Conservation (phyloP, 2,329 filamentous ascomycete species). For the Aspergillus aculeatinus region DNA sequence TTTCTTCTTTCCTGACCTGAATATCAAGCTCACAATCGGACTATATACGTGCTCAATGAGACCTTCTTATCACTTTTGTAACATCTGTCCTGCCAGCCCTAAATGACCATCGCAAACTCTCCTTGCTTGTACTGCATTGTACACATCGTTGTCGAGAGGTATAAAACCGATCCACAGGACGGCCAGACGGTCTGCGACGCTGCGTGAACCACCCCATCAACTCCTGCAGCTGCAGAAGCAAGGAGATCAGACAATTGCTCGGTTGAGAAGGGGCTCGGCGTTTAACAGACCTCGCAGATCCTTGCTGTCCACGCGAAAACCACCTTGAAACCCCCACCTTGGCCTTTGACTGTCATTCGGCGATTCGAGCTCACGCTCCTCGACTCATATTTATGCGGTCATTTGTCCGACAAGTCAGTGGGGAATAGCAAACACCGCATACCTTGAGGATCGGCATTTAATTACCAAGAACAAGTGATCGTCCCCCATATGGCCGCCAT, state of each 20-base stretch:
- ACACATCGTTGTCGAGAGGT: no score
- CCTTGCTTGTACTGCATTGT: no score
- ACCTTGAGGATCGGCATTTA: neutral
- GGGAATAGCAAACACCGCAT: neutral
- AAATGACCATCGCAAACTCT: no score
- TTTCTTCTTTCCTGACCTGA: neutral
- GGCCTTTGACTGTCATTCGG: neutral
- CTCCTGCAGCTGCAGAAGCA: conserved; percentile 10
- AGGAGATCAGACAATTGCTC: conserved; percentile 1
- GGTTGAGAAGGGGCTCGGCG: neutral
- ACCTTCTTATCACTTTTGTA: no score
- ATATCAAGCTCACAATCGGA: no score
- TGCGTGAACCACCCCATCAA: neutral
- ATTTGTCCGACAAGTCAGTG: neutral
- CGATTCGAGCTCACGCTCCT: neutral
- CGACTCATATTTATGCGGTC: neutral
- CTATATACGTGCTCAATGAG: no score
- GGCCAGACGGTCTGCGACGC: no score
- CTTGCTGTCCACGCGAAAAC: conserved; percentile 23
- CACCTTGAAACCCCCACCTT: neutral
- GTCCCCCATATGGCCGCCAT: neutral
- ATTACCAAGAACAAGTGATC: neutral
- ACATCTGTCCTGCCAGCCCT: no score
- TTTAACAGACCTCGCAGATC: conserved; percentile 15
- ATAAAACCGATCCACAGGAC: no score